Conservation (phyloP, 2,329 filamentous ascomycete genomes). For the Neonectria faginata region DNA sequence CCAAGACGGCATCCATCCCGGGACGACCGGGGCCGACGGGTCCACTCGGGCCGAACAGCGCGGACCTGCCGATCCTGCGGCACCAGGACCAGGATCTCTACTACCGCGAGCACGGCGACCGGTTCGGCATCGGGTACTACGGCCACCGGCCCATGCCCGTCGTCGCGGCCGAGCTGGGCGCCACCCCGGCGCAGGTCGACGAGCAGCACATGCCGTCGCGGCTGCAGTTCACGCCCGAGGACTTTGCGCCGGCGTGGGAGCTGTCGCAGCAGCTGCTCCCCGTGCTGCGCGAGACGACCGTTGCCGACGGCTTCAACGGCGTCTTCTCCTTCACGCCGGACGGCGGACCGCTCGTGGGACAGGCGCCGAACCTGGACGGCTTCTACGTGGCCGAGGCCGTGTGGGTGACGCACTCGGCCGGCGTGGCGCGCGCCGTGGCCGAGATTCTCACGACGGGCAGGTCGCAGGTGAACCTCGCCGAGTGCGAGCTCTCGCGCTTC, state of each 20-base stretch:
- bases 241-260: slow-evolving; percentile 72
- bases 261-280: slow-evolving; percentile 67
- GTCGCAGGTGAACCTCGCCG: slow-evolving; percentile 67
- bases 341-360: slow-evolving; percentile 69
- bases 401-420: slow-evolving; percentile 75
- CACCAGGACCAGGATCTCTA: slow-evolving; percentile 74
- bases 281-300: slow-evolving; percentile 59
- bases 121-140: slow-evolving; percentile 73
- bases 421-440: slow-evolving; percentile 70
- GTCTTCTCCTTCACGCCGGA: slow-evolving; percentile 76
- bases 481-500: slow-evolving; percentile 70
- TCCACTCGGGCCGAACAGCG: slow-evolving; percentile 59
- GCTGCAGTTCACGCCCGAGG: slow-evolving; percentile 67
- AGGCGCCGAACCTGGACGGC: slow-evolving; percentile 67
- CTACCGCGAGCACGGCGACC: slow-evolving; percentile 73
- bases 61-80: slow-evolving; percentile 68
- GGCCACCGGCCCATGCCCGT: slow-evolving; percentile 72
- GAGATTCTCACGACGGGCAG: slow-evolving; percentile 67
- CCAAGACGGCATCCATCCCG: slow-evolving; percentile 67
- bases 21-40: slow-evolving; percentile 51
- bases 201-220: slow-evolving; percentile 74
- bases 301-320: slow-evolving; percentile 73
- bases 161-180: slow-evolving; percentile 64
- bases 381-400: slow-evolving; percentile 75
- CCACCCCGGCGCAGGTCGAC: slow-evolving; percentile 64